These are phyloP conservation scores for Vigna hirtella DNA, from an alignment of 306 rosid species.

Conservation along the genomic window DNA sequence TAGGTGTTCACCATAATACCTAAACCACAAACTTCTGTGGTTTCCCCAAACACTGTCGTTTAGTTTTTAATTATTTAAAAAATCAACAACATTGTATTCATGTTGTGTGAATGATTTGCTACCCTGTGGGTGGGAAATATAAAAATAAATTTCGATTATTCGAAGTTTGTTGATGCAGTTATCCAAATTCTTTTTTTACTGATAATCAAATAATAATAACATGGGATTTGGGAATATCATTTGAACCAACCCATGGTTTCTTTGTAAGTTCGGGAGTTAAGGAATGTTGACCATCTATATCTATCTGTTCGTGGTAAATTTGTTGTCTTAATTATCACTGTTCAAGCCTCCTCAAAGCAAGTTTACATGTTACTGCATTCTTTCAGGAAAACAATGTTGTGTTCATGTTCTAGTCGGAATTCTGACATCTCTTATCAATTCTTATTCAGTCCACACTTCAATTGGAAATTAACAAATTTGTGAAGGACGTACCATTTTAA, in stretches of 20 bases:
- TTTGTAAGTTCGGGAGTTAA: background rate
- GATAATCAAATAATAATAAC: background rate
- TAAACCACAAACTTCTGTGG: background rate
- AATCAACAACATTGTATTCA: background rate
- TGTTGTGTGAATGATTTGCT: background rate
- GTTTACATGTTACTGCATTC: background rate
- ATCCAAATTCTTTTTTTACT: background rate
- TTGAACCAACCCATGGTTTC: constrained; percentile 13
- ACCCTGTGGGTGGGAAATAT: background rate
- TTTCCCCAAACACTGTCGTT: background rate
- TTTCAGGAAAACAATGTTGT: constrained; percentile 13
- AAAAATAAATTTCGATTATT: background rate
- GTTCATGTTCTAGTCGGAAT: background rate
- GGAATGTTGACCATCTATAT: background rate
- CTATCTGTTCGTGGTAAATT: background rate
- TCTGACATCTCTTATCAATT: no score
- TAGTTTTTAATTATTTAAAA: background rate
- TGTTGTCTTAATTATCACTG: background rate
- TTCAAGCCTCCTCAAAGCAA: constrained; percentile 12
- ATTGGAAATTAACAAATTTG: background rate
- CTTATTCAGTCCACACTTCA: background rate
- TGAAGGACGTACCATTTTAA: background rate
- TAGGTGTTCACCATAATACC: constrained; percentile 42
- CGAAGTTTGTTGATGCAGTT: background rate
- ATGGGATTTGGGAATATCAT: background rate